A percentile compares a stretch with the other conserved stretches of the same genome.
Conservation (phyloP, 2,329 filamentous ascomycete genomes). For the Pleochaeta shiraiana region DNA sequence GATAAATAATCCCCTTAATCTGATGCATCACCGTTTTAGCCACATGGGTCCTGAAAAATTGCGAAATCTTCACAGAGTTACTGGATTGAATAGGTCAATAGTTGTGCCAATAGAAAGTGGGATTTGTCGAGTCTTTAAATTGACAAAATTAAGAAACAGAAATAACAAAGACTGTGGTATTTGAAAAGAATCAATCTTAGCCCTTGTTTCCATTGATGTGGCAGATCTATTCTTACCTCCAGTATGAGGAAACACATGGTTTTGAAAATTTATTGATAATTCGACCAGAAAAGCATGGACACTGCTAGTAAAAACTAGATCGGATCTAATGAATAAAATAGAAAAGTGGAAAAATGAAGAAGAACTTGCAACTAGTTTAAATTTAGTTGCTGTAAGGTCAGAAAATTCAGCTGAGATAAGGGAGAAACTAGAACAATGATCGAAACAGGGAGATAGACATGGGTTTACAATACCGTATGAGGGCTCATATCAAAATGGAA, state of each 20-base stretch:
- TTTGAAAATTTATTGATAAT: not conserved
- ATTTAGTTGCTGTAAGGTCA: not conserved
- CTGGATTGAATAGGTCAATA: not conserved
- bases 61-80: not conserved
- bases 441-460: not conserved
- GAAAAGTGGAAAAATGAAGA: not conserved
- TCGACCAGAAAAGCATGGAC: not conserved
- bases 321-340: not conserved
- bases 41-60: not conserved
- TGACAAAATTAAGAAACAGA: not conserved
- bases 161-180: not conserved
- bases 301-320: not conserved
- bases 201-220: not conserved
- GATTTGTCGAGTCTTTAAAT: constrained; percentile 1
- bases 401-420: not conserved
- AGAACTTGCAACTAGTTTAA: not conserved
- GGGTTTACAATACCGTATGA: not conserved
- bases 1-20: not conserved
- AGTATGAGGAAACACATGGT: not conserved
- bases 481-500: not conserved
- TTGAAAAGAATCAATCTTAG: not conserved
- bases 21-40: not conserved
- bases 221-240: not conserved
- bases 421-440: not conserved
- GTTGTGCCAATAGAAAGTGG: not conserved